These are phyloP conservation scores for Hymenoscyphus repandus DNA, from an alignment of 2,329 filamentous ascomycete species.

Conservation along the genomic window DNA sequence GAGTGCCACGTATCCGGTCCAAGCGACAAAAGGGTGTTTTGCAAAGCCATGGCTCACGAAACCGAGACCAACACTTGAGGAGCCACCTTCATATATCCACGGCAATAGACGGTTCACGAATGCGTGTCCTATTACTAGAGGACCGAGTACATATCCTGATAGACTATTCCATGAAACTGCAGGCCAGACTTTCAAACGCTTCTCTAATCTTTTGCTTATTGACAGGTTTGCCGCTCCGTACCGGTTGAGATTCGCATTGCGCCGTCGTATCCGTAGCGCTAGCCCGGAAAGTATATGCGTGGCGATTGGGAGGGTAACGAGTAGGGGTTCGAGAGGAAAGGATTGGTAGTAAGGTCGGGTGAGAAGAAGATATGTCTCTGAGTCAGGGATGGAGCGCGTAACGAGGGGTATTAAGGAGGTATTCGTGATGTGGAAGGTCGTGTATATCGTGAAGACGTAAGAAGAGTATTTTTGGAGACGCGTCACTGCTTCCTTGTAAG, in stretches of 20 bases:
- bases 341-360: constrained; percentile 91
- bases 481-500: constrained; percentile 46
- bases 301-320: constrained; percentile 69
- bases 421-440: constrained; percentile 71
- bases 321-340: constrained; percentile 68
- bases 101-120: constrained; percentile 74
- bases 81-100: constrained; percentile 72
- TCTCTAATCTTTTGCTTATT: constrained; percentile 39
- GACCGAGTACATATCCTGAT: constrained; percentile 66
- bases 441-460: constrained; percentile 75
- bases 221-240: constrained; percentile 65
- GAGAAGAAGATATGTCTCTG: constrained; percentile 83
- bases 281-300: constrained; percentile 75
- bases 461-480: constrained; percentile 84
- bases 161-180: constrained; percentile 62
- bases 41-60: constrained; percentile 85
- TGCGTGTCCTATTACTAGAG: constrained; percentile 65
- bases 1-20: constrained; percentile 63
- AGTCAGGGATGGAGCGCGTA: constrained; percentile 65
- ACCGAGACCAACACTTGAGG: constrained; percentile 75
- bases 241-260: constrained; percentile 63
- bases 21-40: constrained; percentile 60
- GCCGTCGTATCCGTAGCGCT: constrained; percentile 68
- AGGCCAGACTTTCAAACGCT: constrained; percentile 46
- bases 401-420: constrained; percentile 75